Evolutionary conservation across 805 yeast genomes (phyloP), one percentile per base, ranked within the genome.

Genomic region (Barnettozyma sucrosica): DNA sequence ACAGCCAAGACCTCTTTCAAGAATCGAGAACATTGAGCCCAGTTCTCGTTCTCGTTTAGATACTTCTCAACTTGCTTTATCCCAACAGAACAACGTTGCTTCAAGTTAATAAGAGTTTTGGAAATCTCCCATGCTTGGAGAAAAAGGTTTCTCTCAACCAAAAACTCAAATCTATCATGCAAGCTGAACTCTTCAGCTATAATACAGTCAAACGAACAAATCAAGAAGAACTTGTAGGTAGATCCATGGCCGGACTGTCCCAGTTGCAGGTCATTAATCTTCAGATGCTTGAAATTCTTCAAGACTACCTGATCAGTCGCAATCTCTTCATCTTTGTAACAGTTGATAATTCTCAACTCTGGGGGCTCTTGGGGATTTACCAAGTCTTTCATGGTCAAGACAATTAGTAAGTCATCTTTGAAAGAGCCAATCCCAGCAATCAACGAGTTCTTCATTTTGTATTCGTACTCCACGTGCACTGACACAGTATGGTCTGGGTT

Each of bases 191-290:
- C 88, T 55, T 82, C 77, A 0, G 89, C 89, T 14, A 81, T 69
- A 1, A 92, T 84, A 1, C 83, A 92, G 65, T 89, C 98, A 41
- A 79, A 77, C 0, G 97, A 88, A 59, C 92, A 80, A 5, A 92
- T 71, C 18, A 93, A 70, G 56, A 75, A 85, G 68, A 84, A 88
- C 46, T 72, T 70, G 5, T 43, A 45, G n/a, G 64, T 55, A 0
- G 64, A 60, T 0, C 54, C 54, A 2, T 75, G 79, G 30, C 75
- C 66, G 59, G 73, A 72, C 43, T 76, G 77, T 1, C 82, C 79
- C 41, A 90, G 64, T 53, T 79, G 82, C 59, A 85, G 87, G 61
- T 93, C 98, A 61, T 92, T 90, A 16, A 85, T 69, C 0, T 95
- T 89, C 38, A 88, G 65, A 13, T 72, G 69, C 20, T 78, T 72